A percentile compares a stretch with the other conserved stretches of the same genome.
Evolutionary conservation across 345 rosid genomes (phyloP).

Genomic region (Punica granatum): DNA sequence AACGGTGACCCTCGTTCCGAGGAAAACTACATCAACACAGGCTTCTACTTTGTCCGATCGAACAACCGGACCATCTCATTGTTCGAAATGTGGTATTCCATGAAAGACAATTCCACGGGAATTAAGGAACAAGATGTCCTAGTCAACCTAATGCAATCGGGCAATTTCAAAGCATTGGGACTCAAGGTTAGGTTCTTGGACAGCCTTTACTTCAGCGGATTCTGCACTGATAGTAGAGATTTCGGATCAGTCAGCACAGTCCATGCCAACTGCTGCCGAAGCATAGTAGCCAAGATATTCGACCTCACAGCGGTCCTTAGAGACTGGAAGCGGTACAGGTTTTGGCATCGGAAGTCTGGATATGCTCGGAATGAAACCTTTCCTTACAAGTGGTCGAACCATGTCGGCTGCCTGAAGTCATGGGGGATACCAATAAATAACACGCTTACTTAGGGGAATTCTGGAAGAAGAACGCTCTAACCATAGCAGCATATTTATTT

Average conservation of each 20-base stretch:
- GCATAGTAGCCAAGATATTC: slow-evolving; percentile 49
- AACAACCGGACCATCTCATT: slow-evolving; percentile 61
- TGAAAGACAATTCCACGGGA: slow-evolving; percentile 42
- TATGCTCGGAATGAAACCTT: slow-evolving; percentile 5
- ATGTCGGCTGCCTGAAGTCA: slow-evolving; percentile 27
- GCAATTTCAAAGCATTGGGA: slow-evolving; percentile 26
- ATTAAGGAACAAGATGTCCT: slow-evolving; percentile 77
- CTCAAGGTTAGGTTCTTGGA: slow-evolving; percentile 39
- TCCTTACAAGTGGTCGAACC: slow-evolving; percentile 32
- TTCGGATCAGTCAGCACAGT: slow-evolving; percentile 44
- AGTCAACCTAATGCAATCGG: slow-evolving; percentile 25
- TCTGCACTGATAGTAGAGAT: slow-evolving; percentile 56
- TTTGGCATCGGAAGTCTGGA: background rate
- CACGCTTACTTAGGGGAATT: background rate
- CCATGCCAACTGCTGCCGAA: slow-evolving; percentile 85
- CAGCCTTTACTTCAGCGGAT: slow-evolving; percentile 64
- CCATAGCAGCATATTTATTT: too few species aligned
- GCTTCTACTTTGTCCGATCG: slow-evolving; percentile 60
- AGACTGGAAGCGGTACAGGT: slow-evolving; percentile 54
- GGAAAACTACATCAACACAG: slow-evolving; percentile 44
- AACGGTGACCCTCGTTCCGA: slow-evolving; percentile 25
- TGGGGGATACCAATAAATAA: slow-evolving; percentile 20
- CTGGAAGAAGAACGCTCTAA: too few species aligned
- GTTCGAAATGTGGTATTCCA: slow-evolving; percentile 53
- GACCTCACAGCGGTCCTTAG: slow-evolving; percentile 48